Conservation (phyloP, 169 alveolate species). For the Plasmodium cynomolgi region DNA sequence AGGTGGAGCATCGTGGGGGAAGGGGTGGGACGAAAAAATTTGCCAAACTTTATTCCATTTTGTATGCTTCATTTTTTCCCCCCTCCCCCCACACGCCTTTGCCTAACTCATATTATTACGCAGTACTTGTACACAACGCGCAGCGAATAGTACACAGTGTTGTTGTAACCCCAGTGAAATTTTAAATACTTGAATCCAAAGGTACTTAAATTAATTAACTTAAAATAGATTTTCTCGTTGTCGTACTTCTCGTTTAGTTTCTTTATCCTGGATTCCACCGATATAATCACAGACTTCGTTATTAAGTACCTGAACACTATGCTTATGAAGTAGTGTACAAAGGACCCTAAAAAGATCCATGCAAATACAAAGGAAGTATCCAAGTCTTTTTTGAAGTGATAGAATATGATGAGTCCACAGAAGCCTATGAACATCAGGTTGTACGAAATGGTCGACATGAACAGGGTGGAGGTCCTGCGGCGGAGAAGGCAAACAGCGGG, state of each 20-base stretch:
- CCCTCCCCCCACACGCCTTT: neutral
- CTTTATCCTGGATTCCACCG: constrained; percentile 22
- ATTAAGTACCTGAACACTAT: constrained; percentile 29
- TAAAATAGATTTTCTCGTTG: constrained; percentile 45
- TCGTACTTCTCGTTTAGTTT: constrained; percentile 33
- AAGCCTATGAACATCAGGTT: constrained; percentile 5
- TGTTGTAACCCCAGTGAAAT: neutral
- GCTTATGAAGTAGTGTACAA: constrained; percentile 44
- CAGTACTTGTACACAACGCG: constrained; percentile 45
- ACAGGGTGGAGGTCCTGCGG: constrained; percentile 15
- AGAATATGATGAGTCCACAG: neutral
- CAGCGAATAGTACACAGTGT: constrained; percentile 11
- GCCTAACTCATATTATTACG: neutral
- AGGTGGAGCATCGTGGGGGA: neutral
- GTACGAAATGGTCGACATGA: constrained; percentile 37
- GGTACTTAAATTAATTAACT: constrained; percentile 40
- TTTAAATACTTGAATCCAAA: constrained; percentile 55
- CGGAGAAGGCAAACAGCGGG: neutral
- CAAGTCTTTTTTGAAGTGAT: neutral
- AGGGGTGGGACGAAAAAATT: neutral
- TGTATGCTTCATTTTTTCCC: neutral
- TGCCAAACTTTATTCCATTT: neutral
- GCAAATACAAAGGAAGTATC: constrained; percentile 16
- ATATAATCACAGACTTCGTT: constrained; percentile 22
- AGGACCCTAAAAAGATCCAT: constrained; percentile 32